Base-by-base conservation (phyloP, 345 rosid genomes). In the Hirschfeldia incana region DNA sequence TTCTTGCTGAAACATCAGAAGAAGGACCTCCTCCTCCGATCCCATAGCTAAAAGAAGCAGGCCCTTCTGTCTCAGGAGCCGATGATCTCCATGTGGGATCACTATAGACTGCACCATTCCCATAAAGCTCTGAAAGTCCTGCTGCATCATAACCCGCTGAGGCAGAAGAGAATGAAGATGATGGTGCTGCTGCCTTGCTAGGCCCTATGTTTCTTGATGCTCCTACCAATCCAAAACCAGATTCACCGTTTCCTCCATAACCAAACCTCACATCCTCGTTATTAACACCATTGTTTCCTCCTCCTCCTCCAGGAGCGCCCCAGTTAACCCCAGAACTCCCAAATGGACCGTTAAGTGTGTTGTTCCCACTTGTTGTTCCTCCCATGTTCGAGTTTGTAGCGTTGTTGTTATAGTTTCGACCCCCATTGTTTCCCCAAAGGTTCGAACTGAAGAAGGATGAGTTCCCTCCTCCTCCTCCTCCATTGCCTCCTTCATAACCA, bases 11-110 rank as follows among this genome's bases (percentile, higher is more conserved):
- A 70, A 86, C 90, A 82, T 92, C 97, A 55, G 97, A 82, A 71
- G 92, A 84, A 70, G 88, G 80, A 78, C 80, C 85, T 60, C 88
- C 88, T 51, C 83, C 85, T 57, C 88, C 83, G 49, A 93, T 87
- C 9, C 91, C 94, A 75, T 90, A 93, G 76, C 89, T 77, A 81
- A 92, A 90, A 59, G 92, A 81, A 21, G 86, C 89, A 78, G 91
- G 86, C 57, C 78, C 89, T 84, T 90, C 92, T 69, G 87, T 74
- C 76, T 91, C 97, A 28, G 88, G 83, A 80, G 86, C 80, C 65
- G 89, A 59, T 66, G 95, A 84, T 33, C 90, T 86, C 99, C 99
- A 95, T 73, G 95, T 83, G 42, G 98, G 80, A 76, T 89, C 90
- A 75, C 89, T 88, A 83, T 91, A 94, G 81, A 84, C 89, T 36